Base-by-base conservation (phyloP, 164 flowering plant genomes). In the Vitis rotundifolia region DNA sequence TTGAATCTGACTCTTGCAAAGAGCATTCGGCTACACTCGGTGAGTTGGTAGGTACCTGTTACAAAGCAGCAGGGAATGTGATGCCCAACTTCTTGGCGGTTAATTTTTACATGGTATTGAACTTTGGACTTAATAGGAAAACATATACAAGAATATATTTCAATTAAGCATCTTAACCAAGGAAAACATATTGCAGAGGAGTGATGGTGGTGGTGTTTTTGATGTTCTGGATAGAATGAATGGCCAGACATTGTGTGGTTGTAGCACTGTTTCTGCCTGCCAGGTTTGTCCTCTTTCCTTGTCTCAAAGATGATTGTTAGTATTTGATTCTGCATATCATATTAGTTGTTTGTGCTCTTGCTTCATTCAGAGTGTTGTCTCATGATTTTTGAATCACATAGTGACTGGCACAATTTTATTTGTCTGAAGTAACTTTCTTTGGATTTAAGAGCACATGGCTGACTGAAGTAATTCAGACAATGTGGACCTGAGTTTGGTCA, bases 71-170 rank as follows among this genome's bases (percentile, higher is more conserved):
- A 55, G 97, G 92, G 29, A 89, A 86, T 76, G 28, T 28, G 79
- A 76, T 96, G 91, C 98, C 99, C 11, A 96, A 93, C 79, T 96
- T 91, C 72, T 51, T 96, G 53, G 99, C 97, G 0, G 97, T 96
- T 67, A 92, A 96, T 78, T 96, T 88, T 68, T 96, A 96, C 90
- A 91, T 91, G 99, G 99, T 96, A 93, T 37, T 58, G 44, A 37
- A 68, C 67, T 11, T 68, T 55, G 48, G 2, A 51, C 60, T 67
- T 49, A 7, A 14, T 3, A 10, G 49, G 3, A 16, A 66, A 55
- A 12, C 5, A n/a, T 13, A 10, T 15, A 22, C 2, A 54, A n/a
- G 44, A 52, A 61, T 57, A 51, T 13, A 54, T 63, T 4, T 9
- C 15, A 3, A 1, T 37, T 65, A 15, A 37, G 59, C 19, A 22